Conservation (phyloP, 805 yeast genomes). For the Candida lessepsii region DNA sequence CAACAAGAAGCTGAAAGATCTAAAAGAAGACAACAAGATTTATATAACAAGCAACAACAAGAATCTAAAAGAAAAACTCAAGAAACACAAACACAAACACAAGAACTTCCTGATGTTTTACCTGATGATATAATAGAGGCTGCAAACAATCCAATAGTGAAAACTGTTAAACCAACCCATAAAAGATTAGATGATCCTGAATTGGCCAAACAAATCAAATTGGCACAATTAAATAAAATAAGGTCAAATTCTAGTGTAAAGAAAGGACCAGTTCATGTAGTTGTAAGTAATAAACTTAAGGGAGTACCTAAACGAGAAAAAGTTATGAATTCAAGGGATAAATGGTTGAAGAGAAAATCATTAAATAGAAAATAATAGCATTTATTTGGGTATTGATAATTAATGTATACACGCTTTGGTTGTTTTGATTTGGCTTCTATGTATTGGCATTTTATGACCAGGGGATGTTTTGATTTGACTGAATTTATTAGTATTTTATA, state of each 20-base stretch:
- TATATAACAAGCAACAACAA: constrained; percentile 36
- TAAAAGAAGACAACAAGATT: constrained; percentile 34
- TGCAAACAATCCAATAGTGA: constrained; percentile 8
- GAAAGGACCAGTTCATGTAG: constrained; percentile 43
- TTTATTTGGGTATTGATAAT: no score
- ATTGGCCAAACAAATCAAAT: constrained; percentile 29
- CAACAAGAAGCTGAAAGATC: constrained; percentile 29
- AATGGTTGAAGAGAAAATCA: constrained; percentile 43
- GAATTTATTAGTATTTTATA: no score
- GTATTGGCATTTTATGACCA: no score
- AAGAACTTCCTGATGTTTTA: constrained; percentile 39
- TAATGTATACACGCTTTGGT: no score
- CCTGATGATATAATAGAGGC: constrained; percentile 40
- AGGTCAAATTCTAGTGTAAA: constrained; percentile 25
- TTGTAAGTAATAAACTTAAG: constrained; percentile 27
- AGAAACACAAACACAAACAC: neutral
- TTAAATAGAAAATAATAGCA: constrained; percentile 35
- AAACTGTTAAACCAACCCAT: constrained; percentile 24
- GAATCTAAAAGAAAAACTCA: constrained; percentile 20
- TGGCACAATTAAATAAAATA: constrained; percentile 32
- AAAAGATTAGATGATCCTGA: constrained; percentile 32
- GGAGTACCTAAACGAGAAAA: constrained; percentile 39
- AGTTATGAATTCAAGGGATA: constrained; percentile 29
- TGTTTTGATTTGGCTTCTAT: no score
- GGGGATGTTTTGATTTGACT: no score